Evolutionary conservation across 768 basidiomycete genomes (phyloP).

Genomic region (Tylopilus intermedius): DNA sequence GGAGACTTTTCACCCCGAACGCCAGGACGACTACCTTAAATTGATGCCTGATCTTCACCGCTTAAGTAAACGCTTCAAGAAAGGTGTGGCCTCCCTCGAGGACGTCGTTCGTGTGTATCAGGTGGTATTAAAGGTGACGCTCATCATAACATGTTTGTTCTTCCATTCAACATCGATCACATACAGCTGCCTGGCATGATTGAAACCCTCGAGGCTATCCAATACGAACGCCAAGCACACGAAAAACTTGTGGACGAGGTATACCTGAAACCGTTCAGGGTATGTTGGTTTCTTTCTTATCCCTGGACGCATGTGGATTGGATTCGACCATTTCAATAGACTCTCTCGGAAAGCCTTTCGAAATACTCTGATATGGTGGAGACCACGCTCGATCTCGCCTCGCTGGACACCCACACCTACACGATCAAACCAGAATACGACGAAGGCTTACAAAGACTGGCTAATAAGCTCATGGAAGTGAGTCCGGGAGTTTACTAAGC

Average conservation of each 20-base stretch:
- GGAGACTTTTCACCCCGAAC: slow-evolving; percentile 1
- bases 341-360: slow-evolving; percentile 53
- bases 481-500: background rate
- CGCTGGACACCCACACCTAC: slow-evolving; percentile 80
- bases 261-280: slow-evolving; percentile 61
- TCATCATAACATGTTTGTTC: background rate
- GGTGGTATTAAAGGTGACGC: slow-evolving; percentile 70
- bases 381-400: slow-evolving; percentile 85
- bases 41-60: slow-evolving; percentile 92
- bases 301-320: background rate
- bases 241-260: slow-evolving; percentile 57
- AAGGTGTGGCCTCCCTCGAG: slow-evolving; percentile 76
- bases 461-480: slow-evolving; percentile 59
- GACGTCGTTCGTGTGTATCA: slow-evolving; percentile 97
- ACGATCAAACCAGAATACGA: slow-evolving; percentile 94
- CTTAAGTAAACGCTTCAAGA: slow-evolving; percentile 87
- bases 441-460: slow-evolving; percentile 60
- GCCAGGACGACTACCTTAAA: slow-evolving; percentile 81
- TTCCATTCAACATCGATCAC: background rate
- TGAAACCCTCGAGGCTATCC: slow-evolving; percentile 50
- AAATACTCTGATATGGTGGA: slow-evolving; percentile 95
- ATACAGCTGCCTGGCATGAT: slow-evolving; percentile 71
- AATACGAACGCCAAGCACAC: slow-evolving; percentile 43
- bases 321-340: slow-evolving; percentile 36
- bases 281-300: slow-evolving; percentile 24